A percentile compares a stretch with the other conserved stretches of the same genome.
phyloP scores from a whole-genome alignment of 768 basidiomycete species.

The Lactarius evosmus region DNA sequence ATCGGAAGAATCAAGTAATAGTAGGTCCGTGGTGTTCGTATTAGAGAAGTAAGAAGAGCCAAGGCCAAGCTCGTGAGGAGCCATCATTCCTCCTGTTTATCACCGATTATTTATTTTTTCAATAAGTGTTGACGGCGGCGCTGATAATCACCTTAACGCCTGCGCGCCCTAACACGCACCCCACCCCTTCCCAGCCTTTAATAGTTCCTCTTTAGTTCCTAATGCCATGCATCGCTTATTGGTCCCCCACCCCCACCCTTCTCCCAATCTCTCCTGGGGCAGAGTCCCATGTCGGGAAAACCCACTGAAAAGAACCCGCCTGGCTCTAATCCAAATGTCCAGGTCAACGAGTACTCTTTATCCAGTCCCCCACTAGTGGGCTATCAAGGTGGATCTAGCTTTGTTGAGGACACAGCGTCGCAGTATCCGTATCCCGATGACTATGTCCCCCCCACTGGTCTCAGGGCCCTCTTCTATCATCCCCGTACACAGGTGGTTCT shows the following conservation, averaged over 20 bases:
- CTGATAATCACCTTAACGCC: background rate
- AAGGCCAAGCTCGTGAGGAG: too few species aligned
- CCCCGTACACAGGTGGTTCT: conserved; percentile 57
- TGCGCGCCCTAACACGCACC: background rate
- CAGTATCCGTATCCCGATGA: conserved; percentile 27
- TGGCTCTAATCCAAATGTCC: background rate
- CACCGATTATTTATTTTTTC: background rate
- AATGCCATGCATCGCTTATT: conserved; percentile 8
- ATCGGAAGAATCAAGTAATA: background rate
- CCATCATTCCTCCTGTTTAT: background rate
- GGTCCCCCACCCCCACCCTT: background rate
- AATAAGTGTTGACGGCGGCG: background rate
- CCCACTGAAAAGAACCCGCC: conserved; percentile 12
- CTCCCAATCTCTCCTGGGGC: conserved; percentile 3
- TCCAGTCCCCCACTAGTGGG: background rate
- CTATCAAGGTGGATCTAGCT: conserved; percentile 11
- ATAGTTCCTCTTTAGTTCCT: background rate
- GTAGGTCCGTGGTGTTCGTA: background rate
- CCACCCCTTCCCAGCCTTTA: background rate
- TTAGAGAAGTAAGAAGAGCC: background rate
- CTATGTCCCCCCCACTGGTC: conserved; percentile 48
- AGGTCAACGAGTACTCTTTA: background rate
- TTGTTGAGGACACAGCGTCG: conserved; percentile 7
- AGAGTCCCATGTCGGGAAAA: conserved; percentile 18
- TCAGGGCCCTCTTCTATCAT: conserved; percentile 56